phyloP scores from a whole-genome alignment of 768 basidiomycete genomes.

The Termitomyces sp. region DNA sequence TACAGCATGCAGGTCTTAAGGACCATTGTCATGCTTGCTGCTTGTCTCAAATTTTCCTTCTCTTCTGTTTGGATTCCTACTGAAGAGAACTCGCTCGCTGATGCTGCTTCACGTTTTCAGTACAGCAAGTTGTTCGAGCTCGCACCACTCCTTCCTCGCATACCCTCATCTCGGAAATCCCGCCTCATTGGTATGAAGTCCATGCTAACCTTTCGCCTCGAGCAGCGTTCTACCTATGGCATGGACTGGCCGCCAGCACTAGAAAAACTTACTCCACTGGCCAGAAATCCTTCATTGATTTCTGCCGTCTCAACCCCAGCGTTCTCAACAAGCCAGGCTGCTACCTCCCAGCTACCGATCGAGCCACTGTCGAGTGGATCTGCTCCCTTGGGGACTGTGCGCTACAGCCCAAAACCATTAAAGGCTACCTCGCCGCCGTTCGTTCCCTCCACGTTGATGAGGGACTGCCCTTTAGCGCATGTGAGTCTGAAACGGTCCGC shows the following conservation, averaged over 20 bases:
- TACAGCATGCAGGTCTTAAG: no score
- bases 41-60: no score
- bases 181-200: no score
- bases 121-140: no score
- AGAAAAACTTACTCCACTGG: slow-evolving; percentile 26
- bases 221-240: slow-evolving; percentile 23
- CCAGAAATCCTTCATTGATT: slow-evolving; percentile 26
- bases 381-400: slow-evolving; percentile 5
- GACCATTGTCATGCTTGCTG: no score
- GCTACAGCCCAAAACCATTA: slow-evolving; percentile 18
- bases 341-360: slow-evolving; percentile 15
- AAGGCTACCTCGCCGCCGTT: slow-evolving; percentile 19
- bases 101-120: no score
- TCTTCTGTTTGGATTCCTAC: no score
- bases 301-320: slow-evolving; percentile 14
- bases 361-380: slow-evolving; percentile 20
- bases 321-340: slow-evolving; percentile 7
- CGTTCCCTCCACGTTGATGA: slow-evolving; percentile 27
- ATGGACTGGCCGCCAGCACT: slow-evolving; percentile 23
- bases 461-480: slow-evolving; percentile 21
- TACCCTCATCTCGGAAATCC: no score
- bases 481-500: slow-evolving; percentile 23
- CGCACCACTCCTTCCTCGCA: no score
- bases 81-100: no score
- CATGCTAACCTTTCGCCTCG: no score